Base-by-base conservation (phyloP, 2,329 filamentous ascomycete species). In the Lecanicillium sp. region DNA sequence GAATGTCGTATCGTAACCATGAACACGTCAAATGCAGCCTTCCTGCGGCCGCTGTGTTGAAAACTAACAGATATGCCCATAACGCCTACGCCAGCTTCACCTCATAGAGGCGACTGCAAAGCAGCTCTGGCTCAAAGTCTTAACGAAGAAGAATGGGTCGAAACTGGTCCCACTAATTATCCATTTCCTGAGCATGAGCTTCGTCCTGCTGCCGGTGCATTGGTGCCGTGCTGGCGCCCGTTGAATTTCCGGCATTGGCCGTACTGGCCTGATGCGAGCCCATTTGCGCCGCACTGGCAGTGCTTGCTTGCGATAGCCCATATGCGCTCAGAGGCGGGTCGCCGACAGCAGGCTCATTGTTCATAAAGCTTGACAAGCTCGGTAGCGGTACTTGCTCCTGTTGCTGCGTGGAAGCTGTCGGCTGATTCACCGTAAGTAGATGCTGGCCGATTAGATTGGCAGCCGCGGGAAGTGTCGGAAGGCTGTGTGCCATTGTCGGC, bases 191-290 rank as follows among this genome's bases (percentile, higher is more conserved):
- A 35, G 50, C 35, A n/a, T 47, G 42, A 18, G 32, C 47, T 40
- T 35, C 33, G 22, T 25, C 22, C 44, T 42, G 36, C 41, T 50
- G 46, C 35, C 51, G 54, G 38, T 62, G 57, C 42, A 63, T 55
- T 4, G 55, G 53, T 11, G 59, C 60, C 5, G 59, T 62, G 48
- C 60, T 63, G 25, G 60, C 58, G n/a, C 55, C 55, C 15, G 51
- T 44, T 11, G 52, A 43, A 6, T 48, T 32, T 13, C 49, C 52
- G 18, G 48, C 48, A 22, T 51, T 52, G n/a, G 47, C 45, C 5
- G 45, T 33, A 33, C 49, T 55, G 22, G 49, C 48, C 35, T 49
- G 44, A 16, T 49, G 44, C 8, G 43, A 36, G 11, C 44, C 45
- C 8, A 48, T 43, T 18, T 51, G 47, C 15, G 51, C 47, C 8